These are phyloP conservation scores for Dalbergia oliveri DNA, from an alignment of 306 rosid genomes.

Conservation along the genomic window DNA sequence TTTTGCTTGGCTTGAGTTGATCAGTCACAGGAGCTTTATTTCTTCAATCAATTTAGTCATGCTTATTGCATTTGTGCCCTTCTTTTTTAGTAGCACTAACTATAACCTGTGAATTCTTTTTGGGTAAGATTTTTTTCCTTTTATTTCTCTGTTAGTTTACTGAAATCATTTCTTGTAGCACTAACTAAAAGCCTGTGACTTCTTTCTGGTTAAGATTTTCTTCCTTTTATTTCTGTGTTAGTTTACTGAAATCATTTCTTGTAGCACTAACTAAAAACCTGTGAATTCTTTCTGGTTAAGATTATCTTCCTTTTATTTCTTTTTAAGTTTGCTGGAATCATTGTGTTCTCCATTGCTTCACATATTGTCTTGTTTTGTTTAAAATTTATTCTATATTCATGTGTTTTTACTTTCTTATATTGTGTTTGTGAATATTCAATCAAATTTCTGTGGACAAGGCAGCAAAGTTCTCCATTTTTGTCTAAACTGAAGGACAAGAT, in stretches of 20 bases:
- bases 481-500: conserved; percentile 87
- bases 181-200: no score
- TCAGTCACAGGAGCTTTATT: conserved; percentile 94
- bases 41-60: conserved; percentile 70
- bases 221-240: conserved; percentile 2
- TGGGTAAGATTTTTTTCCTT: no score
- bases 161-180: no score
- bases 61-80: background rate
- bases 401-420: background rate
- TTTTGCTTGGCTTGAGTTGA: conserved; percentile 98
- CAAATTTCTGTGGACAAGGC: background rate
- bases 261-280: background rate
- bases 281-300: background rate
- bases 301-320: conserved; percentile 10
- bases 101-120: background rate
- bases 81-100: background rate
- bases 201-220: no score
- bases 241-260: background rate
- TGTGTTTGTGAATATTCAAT: conserved; percentile 15
- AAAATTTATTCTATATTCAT: conserved; percentile 19
- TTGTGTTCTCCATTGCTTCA: background rate
- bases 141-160: no score
- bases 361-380: background rate
- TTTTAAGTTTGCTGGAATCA: background rate
- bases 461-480: conserved; percentile 63